These are phyloP conservation scores for Kodamaea kaohsiungensis DNA, from an alignment of 805 yeast species.

Conservation along the genomic window DNA sequence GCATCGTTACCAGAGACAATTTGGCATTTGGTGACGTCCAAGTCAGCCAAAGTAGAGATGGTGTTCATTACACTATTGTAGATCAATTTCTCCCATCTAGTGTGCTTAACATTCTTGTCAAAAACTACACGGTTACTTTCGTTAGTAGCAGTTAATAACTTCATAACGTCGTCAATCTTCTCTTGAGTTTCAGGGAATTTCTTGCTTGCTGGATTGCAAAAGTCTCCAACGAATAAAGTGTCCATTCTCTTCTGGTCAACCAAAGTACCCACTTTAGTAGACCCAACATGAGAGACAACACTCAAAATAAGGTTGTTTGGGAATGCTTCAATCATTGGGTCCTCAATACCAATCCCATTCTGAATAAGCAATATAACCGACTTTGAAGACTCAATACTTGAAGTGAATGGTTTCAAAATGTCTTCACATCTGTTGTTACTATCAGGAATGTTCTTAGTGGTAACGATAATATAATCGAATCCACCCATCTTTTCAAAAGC, in stretches of 20 bases:
- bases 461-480: conserved; percentile 39
- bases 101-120: conserved; percentile 31
- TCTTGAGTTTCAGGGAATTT: conserved; percentile 12
- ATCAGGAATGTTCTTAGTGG: conserved; percentile 42
- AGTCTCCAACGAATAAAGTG: conserved; percentile 20
- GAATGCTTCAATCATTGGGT: conserved; percentile 29
- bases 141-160: conserved; percentile 29
- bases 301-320: conserved; percentile 37
- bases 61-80: conserved; percentile 40
- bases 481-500: conserved; percentile 27
- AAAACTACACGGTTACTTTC: conserved; percentile 22
- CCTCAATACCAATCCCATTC: conserved; percentile 41
- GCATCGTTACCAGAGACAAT: conserved; percentile 32
- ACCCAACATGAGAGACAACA: conserved; percentile 39
- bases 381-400: conserved; percentile 15
- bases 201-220: conserved; percentile 8
- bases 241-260: conserved; percentile 22
- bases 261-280: conserved; percentile 25
- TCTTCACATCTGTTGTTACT: conserved; percentile 41
- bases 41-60: conserved; percentile 31
- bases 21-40: conserved; percentile 39
- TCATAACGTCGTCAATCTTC: conserved; percentile 22
- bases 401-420: conserved; percentile 29
- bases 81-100: conserved; percentile 42
- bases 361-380: conserved; percentile 39